Evolutionary conservation across 202 grass and related monocot genomes (phyloP), one percentile per base, ranked within the genome.

Genomic region (Zoysia matrella): DNA sequence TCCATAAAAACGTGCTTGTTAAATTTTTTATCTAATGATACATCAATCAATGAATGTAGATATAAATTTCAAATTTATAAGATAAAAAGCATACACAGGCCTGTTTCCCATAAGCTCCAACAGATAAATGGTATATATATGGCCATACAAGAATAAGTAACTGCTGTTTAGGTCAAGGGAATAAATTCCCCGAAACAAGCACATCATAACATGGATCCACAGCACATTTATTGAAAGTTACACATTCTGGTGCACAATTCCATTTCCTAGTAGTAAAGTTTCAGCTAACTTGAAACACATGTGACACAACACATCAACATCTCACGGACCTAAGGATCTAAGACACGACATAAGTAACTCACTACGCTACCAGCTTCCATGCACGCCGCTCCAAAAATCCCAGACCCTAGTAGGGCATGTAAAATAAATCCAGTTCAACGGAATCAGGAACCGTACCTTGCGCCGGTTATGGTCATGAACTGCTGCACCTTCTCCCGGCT

Each of bases 401-500:
- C 57, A 76, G 9, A 13, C 55, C 52, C 70, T 67, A 39, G 8
- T 36, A 51, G 12, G 51, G 1, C 54, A 11, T 53, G 11, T 46
- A 67, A 46, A 44, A 14, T 44, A 18, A 46, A 64, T 65, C 7
- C 54, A 70, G 11, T 41, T 65, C 18, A 45, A 73, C 75, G 63
- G n/a, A 77, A 70, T 45, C 65, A 14, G 39, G 30, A 80, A 58
- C 40, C 74, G 60, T 65, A 97, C 97, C 91, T 99, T 39, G 93
- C 81, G 11, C 97, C 93, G 60, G 93, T 99, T 66, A 99, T 99
- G 69, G 89, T 69, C 87, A 99, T 99, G 85, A 99, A 99, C 87
- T 96, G 96, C 76, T 99, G 93, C 83, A 94, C 90, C 90, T 99
- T 99, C 82, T 99, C 93, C 40, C 91, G 91, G 78, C 91, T 90